Conservation (phyloP, 192 early-diverging fungal genomes). For the Coemansia sp. region DNA sequence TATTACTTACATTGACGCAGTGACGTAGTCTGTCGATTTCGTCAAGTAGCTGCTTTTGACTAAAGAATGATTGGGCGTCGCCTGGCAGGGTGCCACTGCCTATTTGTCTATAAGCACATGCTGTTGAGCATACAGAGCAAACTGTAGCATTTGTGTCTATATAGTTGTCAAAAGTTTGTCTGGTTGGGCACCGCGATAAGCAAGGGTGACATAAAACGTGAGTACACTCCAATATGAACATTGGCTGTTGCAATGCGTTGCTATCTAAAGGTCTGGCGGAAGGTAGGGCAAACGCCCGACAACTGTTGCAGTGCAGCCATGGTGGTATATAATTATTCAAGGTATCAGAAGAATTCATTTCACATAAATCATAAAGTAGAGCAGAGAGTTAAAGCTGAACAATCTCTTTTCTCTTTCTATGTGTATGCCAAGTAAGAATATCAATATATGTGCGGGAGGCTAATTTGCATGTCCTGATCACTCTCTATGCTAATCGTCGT, state of each 20-base stretch:
- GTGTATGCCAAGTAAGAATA: not conserved
- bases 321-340: constrained; percentile 2
- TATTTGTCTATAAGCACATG: constrained; percentile 31
- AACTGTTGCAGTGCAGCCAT: constrained; percentile 50
- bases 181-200: not conserved
- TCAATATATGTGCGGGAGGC: no score
- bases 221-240: constrained; percentile 37
- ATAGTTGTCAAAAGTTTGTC: not conserved
- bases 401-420: no score
- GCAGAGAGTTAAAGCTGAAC: no score
- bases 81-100: constrained; percentile 6
- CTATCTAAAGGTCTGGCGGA: not conserved
- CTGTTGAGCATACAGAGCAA: constrained; percentile 30
- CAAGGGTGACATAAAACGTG: constrained; percentile 35
- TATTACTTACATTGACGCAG: constrained; percentile 25
- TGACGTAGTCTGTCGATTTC: constrained; percentile 43
- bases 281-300: constrained; percentile 20
- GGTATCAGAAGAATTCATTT: not conserved
- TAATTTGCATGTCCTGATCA: no score
- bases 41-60: constrained; percentile 14
- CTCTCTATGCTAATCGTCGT: no score
- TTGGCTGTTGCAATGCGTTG: not conserved
- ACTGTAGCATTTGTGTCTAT: not conserved
- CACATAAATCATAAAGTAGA: not conserved
- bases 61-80: constrained; percentile 30